Evolutionary conservation across 2,329 filamentous ascomycete genomes (phyloP).

Genomic region (Lecanicillium sp.): DNA sequence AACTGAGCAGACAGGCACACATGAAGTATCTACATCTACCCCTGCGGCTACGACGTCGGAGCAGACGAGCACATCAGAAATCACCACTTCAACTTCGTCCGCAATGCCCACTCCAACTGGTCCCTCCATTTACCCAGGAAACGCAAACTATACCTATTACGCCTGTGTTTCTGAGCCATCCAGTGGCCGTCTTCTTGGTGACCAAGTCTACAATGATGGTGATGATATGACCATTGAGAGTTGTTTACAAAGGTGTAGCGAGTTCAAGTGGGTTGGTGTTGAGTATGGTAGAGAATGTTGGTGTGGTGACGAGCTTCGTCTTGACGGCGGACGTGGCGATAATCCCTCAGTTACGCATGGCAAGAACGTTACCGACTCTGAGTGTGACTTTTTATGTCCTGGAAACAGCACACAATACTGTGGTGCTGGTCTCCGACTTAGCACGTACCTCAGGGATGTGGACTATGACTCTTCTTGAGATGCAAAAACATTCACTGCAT

Average conservation of each 20-base stretch:
- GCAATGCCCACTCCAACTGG: slow-evolving; percentile 15
- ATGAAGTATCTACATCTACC: background rate
- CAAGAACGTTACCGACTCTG: slow-evolving; percentile 19
- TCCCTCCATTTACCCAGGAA: slow-evolving; percentile 22
- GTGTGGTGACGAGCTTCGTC: slow-evolving; percentile 24
- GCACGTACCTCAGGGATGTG: slow-evolving; percentile 18
- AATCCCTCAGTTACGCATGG: slow-evolving; percentile 15
- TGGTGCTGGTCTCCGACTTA: slow-evolving; percentile 21
- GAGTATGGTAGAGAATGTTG: slow-evolving; percentile 31
- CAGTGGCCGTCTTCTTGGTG: slow-evolving; percentile 21
- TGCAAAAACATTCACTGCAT: too few relatives aligned
- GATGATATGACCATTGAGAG: slow-evolving; percentile 24
- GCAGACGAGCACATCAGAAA: too few relatives aligned
- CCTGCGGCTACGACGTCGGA: slow-evolving; percentile 5
- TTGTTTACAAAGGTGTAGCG: slow-evolving; percentile 23
- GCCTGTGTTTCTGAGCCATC: slow-evolving; percentile 26
- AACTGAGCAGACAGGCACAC: background rate
- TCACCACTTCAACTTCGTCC: slow-evolving; percentile 1
- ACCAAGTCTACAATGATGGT: slow-evolving; percentile 20
- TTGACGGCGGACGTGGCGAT: slow-evolving; percentile 15
- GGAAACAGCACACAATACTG: slow-evolving; percentile 23
- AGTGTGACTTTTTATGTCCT: slow-evolving; percentile 26
- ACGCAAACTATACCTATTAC: slow-evolving; percentile 29
- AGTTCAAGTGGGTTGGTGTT: slow-evolving; percentile 26
- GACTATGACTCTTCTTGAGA: too few relatives aligned